phyloP scores from a whole-genome alignment of 169 alveolate species.

The Plasmodium reichenowi region DNA sequence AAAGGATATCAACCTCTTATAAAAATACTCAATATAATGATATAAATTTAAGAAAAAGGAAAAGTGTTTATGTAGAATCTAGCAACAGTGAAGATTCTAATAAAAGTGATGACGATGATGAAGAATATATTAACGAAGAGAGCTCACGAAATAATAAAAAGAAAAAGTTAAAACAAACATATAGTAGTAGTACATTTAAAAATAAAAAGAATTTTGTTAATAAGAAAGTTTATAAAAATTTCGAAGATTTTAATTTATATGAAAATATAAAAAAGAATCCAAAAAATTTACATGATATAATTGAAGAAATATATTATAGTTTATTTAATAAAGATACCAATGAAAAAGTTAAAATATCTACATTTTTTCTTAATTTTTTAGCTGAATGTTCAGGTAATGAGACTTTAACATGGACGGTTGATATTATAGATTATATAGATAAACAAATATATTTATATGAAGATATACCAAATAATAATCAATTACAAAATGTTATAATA shows the following conservation, averaged over 20 bases:
- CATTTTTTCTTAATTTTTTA: conserved; percentile 69
- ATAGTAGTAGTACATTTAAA: background rate
- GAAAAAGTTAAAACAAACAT: conserved; percentile 11
- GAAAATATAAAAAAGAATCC: conserved; percentile 74
- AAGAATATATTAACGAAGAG: conserved; percentile 46
- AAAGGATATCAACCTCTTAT: conserved; percentile 45
- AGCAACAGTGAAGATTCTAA: conserved; percentile 57
- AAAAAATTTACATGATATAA: conserved; percentile 59
- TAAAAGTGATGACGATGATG: conserved; percentile 72
- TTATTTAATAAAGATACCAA: conserved; percentile 51
- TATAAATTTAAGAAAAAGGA: conserved; percentile 47
- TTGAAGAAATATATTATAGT: conserved; percentile 68
- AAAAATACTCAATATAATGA: conserved; percentile 5
- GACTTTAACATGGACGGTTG: conserved; percentile 66
- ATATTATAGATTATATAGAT: conserved; percentile 75
- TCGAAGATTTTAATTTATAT: conserved; percentile 74
- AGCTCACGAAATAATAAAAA: conserved; percentile 28
- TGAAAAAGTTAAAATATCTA: conserved; percentile 67
- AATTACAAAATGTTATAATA: background rate
- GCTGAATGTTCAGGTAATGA: conserved; percentile 78
- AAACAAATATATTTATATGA: conserved; percentile 68
- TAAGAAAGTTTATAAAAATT: conserved; percentile 33
- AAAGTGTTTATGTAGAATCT: conserved; percentile 62
- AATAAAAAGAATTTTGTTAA: background rate
- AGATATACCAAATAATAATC: conserved; percentile 21